These are phyloP conservation scores for Diaporthe nobilis DNA, from an alignment of 2,329 filamentous ascomycete genomes.

Conservation along the genomic window DNA sequence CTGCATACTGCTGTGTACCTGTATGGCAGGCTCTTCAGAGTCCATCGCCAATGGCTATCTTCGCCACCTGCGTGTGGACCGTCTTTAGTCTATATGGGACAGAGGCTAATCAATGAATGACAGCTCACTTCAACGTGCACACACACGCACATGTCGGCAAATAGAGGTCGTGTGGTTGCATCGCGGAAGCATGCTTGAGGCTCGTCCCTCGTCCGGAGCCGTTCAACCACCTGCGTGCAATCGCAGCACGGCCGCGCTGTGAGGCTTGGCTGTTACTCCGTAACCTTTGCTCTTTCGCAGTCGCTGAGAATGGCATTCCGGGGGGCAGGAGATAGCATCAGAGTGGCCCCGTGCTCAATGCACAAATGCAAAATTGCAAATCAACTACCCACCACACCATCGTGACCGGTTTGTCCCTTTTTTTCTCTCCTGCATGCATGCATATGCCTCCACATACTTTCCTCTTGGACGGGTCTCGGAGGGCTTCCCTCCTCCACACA, in stretches of 20 bases:
- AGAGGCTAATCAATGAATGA: background rate
- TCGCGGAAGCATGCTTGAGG: constrained; percentile 18
- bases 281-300: background rate
- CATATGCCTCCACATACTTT: constrained; percentile 2
- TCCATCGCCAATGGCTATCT: background rate
- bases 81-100: constrained; percentile 1
- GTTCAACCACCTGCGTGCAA: background rate
- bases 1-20: background rate
- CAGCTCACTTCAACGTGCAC: background rate
- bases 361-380: background rate
- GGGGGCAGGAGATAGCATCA: background rate
- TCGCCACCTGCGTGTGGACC: constrained; percentile 9
- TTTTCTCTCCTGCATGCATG: background rate
- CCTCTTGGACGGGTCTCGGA: background rate
- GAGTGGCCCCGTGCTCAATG: constrained; percentile 14
- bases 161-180: constrained; percentile 29
- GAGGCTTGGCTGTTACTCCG: constrained; percentile 24
- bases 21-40: background rate
- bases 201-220: constrained; percentile 8
- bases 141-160: constrained; percentile 14
- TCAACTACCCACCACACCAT: background rate
- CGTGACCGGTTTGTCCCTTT: background rate
- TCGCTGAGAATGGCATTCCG: background rate
- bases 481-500: constrained; percentile 2
- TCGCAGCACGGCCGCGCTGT: background rate